Base-by-base conservation (phyloP, 148 eudicot species). In the Simmondsia chinensis region DNA sequence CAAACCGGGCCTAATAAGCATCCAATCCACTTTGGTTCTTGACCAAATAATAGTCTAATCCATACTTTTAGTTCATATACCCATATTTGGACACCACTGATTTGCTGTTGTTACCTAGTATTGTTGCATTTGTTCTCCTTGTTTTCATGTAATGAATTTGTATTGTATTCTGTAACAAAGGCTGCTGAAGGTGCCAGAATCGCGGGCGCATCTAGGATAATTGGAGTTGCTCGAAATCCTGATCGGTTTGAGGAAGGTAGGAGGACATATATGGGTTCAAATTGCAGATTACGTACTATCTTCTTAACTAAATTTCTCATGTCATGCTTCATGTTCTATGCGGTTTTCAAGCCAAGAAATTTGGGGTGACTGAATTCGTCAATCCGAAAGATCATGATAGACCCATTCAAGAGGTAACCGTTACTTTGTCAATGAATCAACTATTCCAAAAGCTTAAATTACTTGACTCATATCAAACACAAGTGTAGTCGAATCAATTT, bases 331-430 rank as follows among this genome's bases (percentile, higher is more conserved):
- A 5, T 38, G 42, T 38, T 13, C 42, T 13, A n/a, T n/a, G n/a
- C n/a, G n/a, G n/a, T n/a, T 38, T 38, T 13, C 4, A 21, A 81
- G 85, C 91, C 46, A 82, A 75, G 69, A 66, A 74, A 43, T 74
- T 82, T 42, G 82, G 93, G 46, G 79, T 78, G 47, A 77, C 76
- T 6, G 93, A 82, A 46, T 82, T 82, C 40, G 70, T 77, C 42
- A 77, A 82, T 66, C 85, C 93, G 17, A 82, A 77, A 51, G 84
- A 77, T 37, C 20, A 74, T 50, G 50, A 52, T 20, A 77, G 65
- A 39, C 84, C 84, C 53, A 55, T 82, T 40, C 85, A 82, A 56
- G 79, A 77, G 74, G 77, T 71, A 40, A 7, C 14, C 10, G 31
- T 32, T 33, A 5, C 22, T 48, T 22, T 43, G 7, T 33, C n/a